Evolutionary conservation across 1,139 yeast genomes (phyloP).

Genomic region (Scheffersomyces cryptocercus): DNA sequence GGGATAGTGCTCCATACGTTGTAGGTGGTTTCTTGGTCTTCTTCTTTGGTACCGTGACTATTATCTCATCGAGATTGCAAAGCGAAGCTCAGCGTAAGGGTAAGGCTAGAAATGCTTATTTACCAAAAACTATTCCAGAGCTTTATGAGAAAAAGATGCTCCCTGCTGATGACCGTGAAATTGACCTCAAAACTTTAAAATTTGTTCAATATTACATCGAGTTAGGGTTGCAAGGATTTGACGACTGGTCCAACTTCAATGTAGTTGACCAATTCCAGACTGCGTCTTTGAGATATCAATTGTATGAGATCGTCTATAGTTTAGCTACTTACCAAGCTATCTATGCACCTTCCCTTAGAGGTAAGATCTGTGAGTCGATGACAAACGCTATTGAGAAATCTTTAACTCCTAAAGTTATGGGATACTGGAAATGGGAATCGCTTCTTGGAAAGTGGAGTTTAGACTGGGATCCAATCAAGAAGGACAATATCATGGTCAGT

Average conservation of each 20-base stretch:
- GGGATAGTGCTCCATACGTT: slow-evolving; percentile 1
- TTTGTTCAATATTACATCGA: slow-evolving; percentile 5
- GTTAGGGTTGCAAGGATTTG: slow-evolving; percentile 2
- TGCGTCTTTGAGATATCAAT: slow-evolving; percentile 2
- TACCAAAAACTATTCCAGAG: background rate
- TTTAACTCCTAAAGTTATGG: slow-evolving; percentile 4
- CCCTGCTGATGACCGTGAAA: slow-evolving; percentile 3
- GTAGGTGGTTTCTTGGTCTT: background rate
- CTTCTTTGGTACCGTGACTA: background rate
- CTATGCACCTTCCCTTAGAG: slow-evolving; percentile 1
- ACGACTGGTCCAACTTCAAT: slow-evolving; percentile 2
- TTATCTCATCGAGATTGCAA: background rate
- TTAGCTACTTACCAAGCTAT: background rate
- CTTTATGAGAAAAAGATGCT: background rate
- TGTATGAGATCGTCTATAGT: slow-evolving; percentile 2
- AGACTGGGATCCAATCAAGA: slow-evolving; percentile 6
- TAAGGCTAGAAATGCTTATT: background rate
- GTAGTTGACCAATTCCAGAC: slow-evolving; percentile 5
- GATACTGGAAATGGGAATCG: slow-evolving; percentile 8
- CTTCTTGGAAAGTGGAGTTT: slow-evolving; percentile 5
- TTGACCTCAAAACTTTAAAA: slow-evolving; percentile 3
- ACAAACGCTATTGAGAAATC: slow-evolving; percentile 6
- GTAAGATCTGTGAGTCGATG: slow-evolving; percentile 1
- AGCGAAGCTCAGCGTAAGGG: background rate
- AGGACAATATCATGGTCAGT: slow-evolving; percentile 6